These are phyloP conservation scores for Chaetothyriales sp. DNA, from an alignment of 2,329 filamentous ascomycete genomes.

Conservation along the genomic window DNA sequence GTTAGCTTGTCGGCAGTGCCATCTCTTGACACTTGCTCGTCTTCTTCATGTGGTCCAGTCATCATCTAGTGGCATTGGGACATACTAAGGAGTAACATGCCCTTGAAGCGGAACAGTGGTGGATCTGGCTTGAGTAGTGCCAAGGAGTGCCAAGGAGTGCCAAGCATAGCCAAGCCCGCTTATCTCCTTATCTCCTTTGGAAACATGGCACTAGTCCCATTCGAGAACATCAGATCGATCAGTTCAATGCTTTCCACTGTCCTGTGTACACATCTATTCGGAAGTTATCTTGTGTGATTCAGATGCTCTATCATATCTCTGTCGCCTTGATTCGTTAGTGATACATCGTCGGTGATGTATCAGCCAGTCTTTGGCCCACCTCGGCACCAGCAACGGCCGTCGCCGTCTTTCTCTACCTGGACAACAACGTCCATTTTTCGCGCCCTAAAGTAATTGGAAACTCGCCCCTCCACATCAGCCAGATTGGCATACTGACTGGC, in stretches of 20 bases:
- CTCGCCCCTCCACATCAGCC: constrained; percentile 71
- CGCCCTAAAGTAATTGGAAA: constrained; percentile 52
- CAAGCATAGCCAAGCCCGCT: too few species aligned
- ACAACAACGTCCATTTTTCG: constrained; percentile 68
- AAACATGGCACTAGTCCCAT: too few species aligned
- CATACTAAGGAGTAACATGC: too few species aligned
- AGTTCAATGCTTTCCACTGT: too few species aligned
- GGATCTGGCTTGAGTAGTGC: too few species aligned
- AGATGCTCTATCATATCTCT: background rate
- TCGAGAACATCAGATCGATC: too few species aligned
- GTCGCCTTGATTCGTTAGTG: background rate
- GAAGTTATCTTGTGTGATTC: background rate
- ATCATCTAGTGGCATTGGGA: background rate
- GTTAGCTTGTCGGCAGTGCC: constrained; percentile 1
- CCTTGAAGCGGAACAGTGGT: too few species aligned
- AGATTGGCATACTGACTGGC: constrained; percentile 56
- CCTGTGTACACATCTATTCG: background rate
- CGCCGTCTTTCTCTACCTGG: constrained; percentile 75
- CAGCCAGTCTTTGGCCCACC: constrained; percentile 2
- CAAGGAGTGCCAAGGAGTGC: too few species aligned
- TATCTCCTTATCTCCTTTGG: too few species aligned
- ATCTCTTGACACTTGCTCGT: background rate
- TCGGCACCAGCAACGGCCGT: constrained; percentile 47
- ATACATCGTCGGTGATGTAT: background rate
- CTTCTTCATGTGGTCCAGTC: background rate